phyloP scores from a whole-genome alignment of 2,329 filamentous ascomycete genomes.

The Cladosporium austrohemisphaericum region DNA sequence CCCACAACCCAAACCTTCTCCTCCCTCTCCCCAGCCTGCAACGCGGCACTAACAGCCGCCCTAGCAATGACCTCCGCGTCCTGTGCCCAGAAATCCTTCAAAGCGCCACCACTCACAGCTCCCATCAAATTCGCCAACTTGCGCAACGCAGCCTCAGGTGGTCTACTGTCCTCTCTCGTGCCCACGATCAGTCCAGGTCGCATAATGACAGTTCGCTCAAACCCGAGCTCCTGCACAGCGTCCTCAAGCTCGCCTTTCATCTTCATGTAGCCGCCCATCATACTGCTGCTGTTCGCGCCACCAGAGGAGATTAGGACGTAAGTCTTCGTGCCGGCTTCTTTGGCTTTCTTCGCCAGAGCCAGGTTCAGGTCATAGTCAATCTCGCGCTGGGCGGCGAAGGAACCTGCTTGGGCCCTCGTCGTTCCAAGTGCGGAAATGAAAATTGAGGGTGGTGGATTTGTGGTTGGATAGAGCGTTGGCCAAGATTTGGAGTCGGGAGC shows the following conservation, averaged over 20 bases:
- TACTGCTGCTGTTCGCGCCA: conserved; percentile 51
- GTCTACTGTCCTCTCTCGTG: conserved; percentile 55
- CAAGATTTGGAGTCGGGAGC: conserved; percentile 67
- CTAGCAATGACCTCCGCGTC: conserved; percentile 69
- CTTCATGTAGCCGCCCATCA: conserved; percentile 50
- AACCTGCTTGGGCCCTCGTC: conserved; percentile 70
- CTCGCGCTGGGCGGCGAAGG: conserved; percentile 75
- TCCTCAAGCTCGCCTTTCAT: conserved; percentile 93
- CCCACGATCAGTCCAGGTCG: conserved; percentile 75
- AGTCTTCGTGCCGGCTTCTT: conserved; percentile 64
- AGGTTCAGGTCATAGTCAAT: conserved; percentile 87
- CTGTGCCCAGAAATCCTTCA: conserved; percentile 68
- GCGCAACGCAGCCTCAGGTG: conserved; percentile 56
- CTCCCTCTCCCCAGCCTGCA: conserved; percentile 50
- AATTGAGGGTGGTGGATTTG: conserved; percentile 47
- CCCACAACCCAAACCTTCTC: conserved; percentile 61
- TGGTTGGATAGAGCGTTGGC: conserved; percentile 57
- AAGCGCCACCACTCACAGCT: conserved; percentile 44
- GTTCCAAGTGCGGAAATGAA: conserved; percentile 80
- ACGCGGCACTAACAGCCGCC: conserved; percentile 60
- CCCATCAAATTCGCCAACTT: conserved; percentile 56
- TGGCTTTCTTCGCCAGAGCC: conserved; percentile 70
- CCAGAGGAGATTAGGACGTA: conserved; percentile 72
- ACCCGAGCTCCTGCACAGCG: conserved; percentile 64
- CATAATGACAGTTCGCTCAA: conserved; percentile 72